These are phyloP conservation scores for Penicillium sp. DNA, from an alignment of 2,329 filamentous ascomycete species.

Conservation along the genomic window DNA sequence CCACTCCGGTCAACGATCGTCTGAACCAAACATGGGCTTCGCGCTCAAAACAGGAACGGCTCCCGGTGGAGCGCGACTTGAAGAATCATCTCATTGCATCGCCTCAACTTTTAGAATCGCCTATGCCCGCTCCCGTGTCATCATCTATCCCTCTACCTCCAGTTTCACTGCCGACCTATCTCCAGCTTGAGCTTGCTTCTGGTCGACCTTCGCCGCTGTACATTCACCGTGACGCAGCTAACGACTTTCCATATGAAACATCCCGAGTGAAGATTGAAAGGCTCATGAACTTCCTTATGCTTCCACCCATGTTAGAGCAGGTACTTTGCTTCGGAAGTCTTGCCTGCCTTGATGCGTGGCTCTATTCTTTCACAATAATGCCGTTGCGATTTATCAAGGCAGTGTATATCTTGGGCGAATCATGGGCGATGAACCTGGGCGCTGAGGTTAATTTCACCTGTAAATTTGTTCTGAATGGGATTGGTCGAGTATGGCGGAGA, in stretches of 20 bases:
- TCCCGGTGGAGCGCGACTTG: slow-evolving; percentile 32
- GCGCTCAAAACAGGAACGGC: slow-evolving; percentile 34
- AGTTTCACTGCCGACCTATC: slow-evolving; percentile 60
- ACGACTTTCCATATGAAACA: slow-evolving; percentile 79
- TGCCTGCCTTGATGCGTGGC: slow-evolving; percentile 91
- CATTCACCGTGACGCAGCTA: slow-evolving; percentile 56
- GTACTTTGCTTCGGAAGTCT: slow-evolving; percentile 83
- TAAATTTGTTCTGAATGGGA: slow-evolving; percentile 72
- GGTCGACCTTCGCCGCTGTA: slow-evolving; percentile 59
- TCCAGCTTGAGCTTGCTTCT: slow-evolving; percentile 63
- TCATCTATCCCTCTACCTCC: slow-evolving; percentile 58
- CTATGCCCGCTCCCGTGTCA: slow-evolving; percentile 48
- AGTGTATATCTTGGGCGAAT: slow-evolving; percentile 67
- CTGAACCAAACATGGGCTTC: slow-evolving; percentile 34
- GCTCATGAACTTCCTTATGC: slow-evolving; percentile 77
- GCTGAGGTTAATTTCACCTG: slow-evolving; percentile 70
- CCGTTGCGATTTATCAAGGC: slow-evolving; percentile 85
- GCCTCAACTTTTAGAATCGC: slow-evolving; percentile 29
- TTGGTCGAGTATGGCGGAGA: slow-evolving; percentile 73
- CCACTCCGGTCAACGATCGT: slow-evolving; percentile 31
- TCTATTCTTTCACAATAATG: slow-evolving; percentile 93
- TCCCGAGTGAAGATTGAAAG: slow-evolving; percentile 89
- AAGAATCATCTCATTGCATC: slow-evolving; percentile 29
- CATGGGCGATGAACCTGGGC: slow-evolving; percentile 69
- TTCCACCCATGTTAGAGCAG: slow-evolving; percentile 78